Evolutionary conservation across 2,329 filamentous ascomycete genomes (phyloP).

Genomic region (Sclerotinia spermophila): DNA sequence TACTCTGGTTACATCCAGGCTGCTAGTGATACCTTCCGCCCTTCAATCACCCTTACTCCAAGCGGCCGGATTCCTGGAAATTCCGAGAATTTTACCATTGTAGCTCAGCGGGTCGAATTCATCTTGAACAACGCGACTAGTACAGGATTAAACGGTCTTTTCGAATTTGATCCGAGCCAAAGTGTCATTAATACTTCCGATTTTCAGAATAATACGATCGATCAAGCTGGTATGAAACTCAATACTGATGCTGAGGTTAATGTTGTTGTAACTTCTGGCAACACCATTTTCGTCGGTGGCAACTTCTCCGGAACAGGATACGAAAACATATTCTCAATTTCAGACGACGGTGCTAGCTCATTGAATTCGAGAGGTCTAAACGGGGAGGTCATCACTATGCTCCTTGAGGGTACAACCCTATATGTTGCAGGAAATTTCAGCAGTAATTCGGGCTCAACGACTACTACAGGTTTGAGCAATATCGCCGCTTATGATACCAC

Average conservation of each 20-base stretch:
- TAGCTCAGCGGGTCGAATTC: constrained; percentile 87
- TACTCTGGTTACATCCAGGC: constrained; percentile 83
- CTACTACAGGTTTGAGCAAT: constrained; percentile 63
- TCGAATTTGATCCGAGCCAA: constrained; percentile 74
- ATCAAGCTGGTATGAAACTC: constrained; percentile 70
- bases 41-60: constrained; percentile 74
- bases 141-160: constrained; percentile 76
- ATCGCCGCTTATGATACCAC: constrained; percentile 72
- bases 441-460: constrained; percentile 62
- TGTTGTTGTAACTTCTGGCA: constrained; percentile 60
- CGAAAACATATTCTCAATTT: constrained; percentile 74
- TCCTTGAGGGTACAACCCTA: constrained; percentile 59
- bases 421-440: constrained; percentile 81
- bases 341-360: constrained; percentile 57
- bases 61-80: constrained; percentile 53
- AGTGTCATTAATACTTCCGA: constrained; percentile 56
- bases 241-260: constrained; percentile 64
- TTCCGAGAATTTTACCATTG: constrained; percentile 64
- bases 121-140: constrained; percentile 68
- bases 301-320: constrained; percentile 71
- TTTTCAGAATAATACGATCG: constrained; percentile 69
- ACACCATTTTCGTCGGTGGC: constrained; percentile 72
- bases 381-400: constrained; percentile 68
- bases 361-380: constrained; percentile 73
- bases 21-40: constrained; percentile 67